phyloP scores from a whole-genome alignment of 495 filamentous ascomycete genomes.

The Filosporella fistucella region DNA sequence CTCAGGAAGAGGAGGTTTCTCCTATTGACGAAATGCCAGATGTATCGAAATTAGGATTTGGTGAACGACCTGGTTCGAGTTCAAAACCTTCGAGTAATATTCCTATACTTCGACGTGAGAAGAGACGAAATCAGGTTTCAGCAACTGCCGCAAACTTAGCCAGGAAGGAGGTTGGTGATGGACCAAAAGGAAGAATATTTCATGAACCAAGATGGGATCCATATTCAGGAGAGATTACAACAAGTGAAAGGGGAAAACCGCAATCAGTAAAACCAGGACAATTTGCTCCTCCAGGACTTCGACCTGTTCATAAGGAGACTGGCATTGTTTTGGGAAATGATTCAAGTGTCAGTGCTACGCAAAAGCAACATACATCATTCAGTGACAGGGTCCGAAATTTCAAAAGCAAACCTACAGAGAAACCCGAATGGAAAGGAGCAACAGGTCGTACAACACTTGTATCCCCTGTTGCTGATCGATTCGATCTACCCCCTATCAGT shows the following conservation, averaged over 20 bases:
- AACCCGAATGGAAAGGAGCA: conserved; percentile 49
- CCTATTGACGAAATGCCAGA: conserved; percentile 46
- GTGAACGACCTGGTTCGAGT: conserved; percentile 17
- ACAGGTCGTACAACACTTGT: conserved; percentile 45
- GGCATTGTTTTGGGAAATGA: conserved; percentile 13
- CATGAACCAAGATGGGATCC: conserved; percentile 37
- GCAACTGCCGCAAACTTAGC: conserved; percentile 12
- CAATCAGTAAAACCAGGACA: conserved; percentile 43
- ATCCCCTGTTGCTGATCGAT: conserved; percentile 39
- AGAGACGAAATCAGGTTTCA: conserved; percentile 20
- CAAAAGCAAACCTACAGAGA: conserved; percentile 21
- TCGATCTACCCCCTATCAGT: conserved; percentile 34
- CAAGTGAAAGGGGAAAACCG: conserved; percentile 35
- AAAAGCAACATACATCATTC: conserved; percentile 25
- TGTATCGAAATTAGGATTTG: conserved; percentile 26
- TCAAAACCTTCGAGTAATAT: conserved; percentile 35
- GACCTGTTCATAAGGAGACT: conserved; percentile 22
- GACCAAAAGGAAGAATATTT: conserved; percentile 8
- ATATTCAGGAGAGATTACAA: conserved; percentile 44
- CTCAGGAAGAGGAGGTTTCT: conserved; percentile 38
- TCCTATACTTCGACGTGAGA: conserved; percentile 43
- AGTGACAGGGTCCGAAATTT: conserved; percentile 42
- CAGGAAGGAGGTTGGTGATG: conserved; percentile 10
- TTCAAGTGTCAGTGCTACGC: conserved; percentile 13
- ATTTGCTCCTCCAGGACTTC: conserved; percentile 32